phyloP scores from a whole-genome alignment of 208 protist genomes.

The Crithidia brevicula region DNA sequence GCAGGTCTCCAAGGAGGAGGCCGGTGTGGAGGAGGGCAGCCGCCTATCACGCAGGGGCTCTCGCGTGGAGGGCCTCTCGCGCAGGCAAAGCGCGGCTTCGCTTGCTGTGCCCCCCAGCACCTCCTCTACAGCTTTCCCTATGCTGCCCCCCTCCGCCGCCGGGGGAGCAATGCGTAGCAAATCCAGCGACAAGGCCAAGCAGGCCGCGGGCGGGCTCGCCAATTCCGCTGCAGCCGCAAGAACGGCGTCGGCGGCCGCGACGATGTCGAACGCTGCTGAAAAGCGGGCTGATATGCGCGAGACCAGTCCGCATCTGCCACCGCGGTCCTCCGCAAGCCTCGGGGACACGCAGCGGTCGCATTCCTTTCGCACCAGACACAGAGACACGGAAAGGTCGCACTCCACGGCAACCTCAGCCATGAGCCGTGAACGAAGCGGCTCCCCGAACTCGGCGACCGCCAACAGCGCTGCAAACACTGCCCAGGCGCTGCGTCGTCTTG shows the following conservation, averaged over 20 bases:
- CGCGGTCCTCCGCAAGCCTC: background rate
- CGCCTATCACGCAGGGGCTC: conserved; percentile 1
- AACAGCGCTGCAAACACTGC: conserved; percentile 4
- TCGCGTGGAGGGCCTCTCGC: conserved; percentile 1
- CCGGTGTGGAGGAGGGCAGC: background rate
- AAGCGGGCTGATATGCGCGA: background rate
- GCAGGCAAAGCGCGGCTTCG: background rate
- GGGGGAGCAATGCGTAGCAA: background rate
- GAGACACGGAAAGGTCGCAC: conserved; percentile 5
- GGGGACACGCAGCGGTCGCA: conserved; percentile 1
- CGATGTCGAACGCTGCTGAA: background rate
- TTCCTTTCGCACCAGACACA: background rate
- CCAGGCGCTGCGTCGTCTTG: conserved; percentile 23
- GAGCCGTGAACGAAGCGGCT: conserved; percentile 12
- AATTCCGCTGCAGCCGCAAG: background rate
- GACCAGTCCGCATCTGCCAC: conserved; percentile 1
- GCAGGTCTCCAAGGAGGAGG: conserved; percentile 18
- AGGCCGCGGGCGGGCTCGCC: background rate
- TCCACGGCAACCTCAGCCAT: conserved; percentile 1
- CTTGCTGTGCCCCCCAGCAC: background rate
- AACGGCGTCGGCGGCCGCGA: background rate
- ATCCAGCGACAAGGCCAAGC: background rate
- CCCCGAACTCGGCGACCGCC: background rate
- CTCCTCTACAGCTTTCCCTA: background rate
- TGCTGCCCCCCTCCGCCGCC: background rate